Conservation (phyloP, 2,329 filamentous ascomycete species). For the Onygena corvina region DNA sequence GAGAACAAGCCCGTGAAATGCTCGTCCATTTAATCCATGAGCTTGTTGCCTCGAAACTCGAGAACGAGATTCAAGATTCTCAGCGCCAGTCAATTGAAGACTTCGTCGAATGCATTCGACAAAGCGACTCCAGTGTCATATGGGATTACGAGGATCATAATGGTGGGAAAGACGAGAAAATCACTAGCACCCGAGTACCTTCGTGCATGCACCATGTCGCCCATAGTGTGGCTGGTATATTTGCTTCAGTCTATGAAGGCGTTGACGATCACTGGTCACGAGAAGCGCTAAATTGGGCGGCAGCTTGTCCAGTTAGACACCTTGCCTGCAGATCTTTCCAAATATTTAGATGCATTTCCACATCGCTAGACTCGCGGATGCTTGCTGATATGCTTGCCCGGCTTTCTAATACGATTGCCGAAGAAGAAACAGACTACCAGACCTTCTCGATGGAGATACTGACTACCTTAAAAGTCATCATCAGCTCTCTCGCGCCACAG, state of each 20-base stretch:
- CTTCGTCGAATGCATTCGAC: constrained; percentile 74
- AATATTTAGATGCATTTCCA: constrained; percentile 87
- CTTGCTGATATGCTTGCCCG: constrained; percentile 91
- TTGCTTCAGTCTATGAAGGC: constrained; percentile 69
- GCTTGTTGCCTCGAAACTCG: constrained; percentile 66
- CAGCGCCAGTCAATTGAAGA: constrained; percentile 70
- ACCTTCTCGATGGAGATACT: constrained; percentile 97
- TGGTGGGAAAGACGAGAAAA: constrained; percentile 58
- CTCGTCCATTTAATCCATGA: constrained; percentile 95
- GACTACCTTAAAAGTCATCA: constrained; percentile 84
- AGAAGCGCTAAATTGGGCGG: constrained; percentile 86
- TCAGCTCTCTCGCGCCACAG: constrained; percentile 66
- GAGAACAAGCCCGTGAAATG: constrained; percentile 96
- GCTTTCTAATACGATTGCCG: constrained; percentile 90
- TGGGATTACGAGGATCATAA: constrained; percentile 95
- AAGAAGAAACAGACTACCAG: constrained; percentile 86
- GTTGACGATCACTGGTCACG: constrained; percentile 88
- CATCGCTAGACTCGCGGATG: constrained; percentile 83
- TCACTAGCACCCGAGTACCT: constrained; percentile 68
- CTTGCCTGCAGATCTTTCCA: constrained; percentile 95
- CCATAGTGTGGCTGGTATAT: constrained; percentile 68
- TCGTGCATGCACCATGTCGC: constrained; percentile 78
- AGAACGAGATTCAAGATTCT: constrained; percentile 56
- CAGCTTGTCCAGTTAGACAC: constrained; percentile 88
- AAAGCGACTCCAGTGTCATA: constrained; percentile 69